Evolutionary conservation across 371 early-diverging fungal genomes (phyloP).

Genomic region (Syncephalastrum monosporum): DNA sequence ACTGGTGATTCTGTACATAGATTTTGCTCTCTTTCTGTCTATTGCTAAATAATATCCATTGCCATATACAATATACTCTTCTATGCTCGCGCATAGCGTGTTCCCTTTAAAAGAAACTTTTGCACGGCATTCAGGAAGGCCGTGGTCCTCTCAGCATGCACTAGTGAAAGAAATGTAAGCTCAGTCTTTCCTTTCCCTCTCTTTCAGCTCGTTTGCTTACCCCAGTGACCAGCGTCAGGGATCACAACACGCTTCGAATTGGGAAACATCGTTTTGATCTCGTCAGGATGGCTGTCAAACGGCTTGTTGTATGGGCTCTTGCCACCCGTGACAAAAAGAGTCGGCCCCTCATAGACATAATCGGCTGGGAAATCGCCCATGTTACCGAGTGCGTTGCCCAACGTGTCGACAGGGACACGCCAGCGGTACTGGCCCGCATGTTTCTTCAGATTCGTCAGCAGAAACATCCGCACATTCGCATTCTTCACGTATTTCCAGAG

Average conservation of each 20-base stretch:
- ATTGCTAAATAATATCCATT: too few relatives aligned
- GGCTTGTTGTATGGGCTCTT: conserved; percentile 66
- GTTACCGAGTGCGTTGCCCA: conserved; percentile 55
- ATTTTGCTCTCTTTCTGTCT: too few relatives aligned
- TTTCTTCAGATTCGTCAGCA: conserved; percentile 85
- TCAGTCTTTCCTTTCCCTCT: too few relatives aligned
- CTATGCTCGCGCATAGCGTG: too few relatives aligned
- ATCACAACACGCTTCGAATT: conserved; percentile 58
- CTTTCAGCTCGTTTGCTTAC: conserved; percentile 40
- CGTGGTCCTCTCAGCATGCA: too few relatives aligned
- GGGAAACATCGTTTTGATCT: conserved; percentile 67
- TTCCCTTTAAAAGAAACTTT: too few relatives aligned
- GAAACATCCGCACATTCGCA: conserved; percentile 75
- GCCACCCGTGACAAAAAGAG: conserved; percentile 81
- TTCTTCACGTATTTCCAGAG: conserved; percentile 58
- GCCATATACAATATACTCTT: too few relatives aligned
- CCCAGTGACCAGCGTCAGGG: conserved; percentile 85
- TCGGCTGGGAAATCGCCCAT: conserved; percentile 57
- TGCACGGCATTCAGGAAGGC: too few relatives aligned
- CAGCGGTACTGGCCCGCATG: conserved; percentile 50
- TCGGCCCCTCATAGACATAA: conserved; percentile 49
- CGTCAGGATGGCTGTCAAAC: conserved; percentile 30
- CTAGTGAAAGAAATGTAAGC: neutral
- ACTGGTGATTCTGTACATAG: too few relatives aligned
- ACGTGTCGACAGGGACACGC: conserved; percentile 70